Evolutionary conservation across 352 stramenopile genomes (phyloP), one percentile per base, ranked within the genome.

Genomic region (Phytophthora litchii): DNA sequence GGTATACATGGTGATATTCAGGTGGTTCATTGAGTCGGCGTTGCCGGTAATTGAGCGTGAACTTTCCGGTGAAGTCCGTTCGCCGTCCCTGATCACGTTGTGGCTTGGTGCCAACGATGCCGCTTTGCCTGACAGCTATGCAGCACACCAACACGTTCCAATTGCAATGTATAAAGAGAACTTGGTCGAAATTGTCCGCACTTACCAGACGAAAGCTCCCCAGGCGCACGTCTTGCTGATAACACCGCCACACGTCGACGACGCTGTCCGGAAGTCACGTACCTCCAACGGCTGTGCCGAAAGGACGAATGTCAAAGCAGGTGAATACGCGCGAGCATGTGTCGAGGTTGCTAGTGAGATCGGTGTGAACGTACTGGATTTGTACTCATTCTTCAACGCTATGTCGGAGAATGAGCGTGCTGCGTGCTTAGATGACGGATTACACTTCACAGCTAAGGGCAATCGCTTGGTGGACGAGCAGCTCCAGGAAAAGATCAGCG

Each of bases 31-130:
- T 45, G 41, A 80, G 21, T 54, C 62, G 4, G 77, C 70, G 13
- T 46, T 88, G 9, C 75, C 73, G 0, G 48, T 67, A 11, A 47
- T 88, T 3, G 42, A 66, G 34, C 38, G 65, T 0, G 79, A 92
- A 42, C 67, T 88, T 25, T 25, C 43, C 10, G 43, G 17, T 16
- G 67, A 67, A 23, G 14, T 50, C 43, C 58, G 60, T 12, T 52
- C 63, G 3, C 78, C 80, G 17, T 54, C 69, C 23, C 63, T 92
- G 20, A 64, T 91, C 35, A 86, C 72, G 27, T 40, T 92, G n/a
- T 90, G 75, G 74, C 54, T 92, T 46, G 83, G 80, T 13, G 73
- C 83, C 17, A 92, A 92, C 29, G 80, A 92, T 44, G 78, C 80
- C n/a, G 74, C 79, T 12, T 60, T 80, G 1, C 38, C 42, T 1